Conservation (phyloP, 352 stramenopile species). For the Phytophthora constricta region DNA sequence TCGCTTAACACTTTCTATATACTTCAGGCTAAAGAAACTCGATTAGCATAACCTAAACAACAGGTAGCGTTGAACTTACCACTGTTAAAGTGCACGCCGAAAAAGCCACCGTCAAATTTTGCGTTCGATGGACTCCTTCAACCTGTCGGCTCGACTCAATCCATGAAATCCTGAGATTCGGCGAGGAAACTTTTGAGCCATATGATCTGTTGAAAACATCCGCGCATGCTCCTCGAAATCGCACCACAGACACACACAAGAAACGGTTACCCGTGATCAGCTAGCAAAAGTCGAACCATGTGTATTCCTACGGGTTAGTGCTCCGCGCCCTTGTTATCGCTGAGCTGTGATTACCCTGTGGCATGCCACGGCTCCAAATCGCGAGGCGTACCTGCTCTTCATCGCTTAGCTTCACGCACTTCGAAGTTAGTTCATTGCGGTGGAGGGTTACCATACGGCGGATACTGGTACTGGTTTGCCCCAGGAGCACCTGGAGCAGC, state of each 20-base stretch:
- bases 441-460: slow-evolving; percentile 39
- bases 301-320: slow-evolving; percentile 51
- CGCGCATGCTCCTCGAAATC: slow-evolving; percentile 11
- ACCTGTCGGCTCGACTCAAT: too few relatives aligned
- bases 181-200: too few relatives aligned
- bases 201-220: neutral
- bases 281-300: slow-evolving; percentile 37
- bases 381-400: slow-evolving; percentile 33
- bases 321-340: slow-evolving; percentile 20
- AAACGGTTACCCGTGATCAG: slow-evolving; percentile 33
- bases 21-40: neutral
- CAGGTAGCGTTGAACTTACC: too few relatives aligned
- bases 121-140: too few relatives aligned
- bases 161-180: neutral
- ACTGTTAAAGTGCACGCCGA: too few relatives aligned
- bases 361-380: slow-evolving; percentile 24
- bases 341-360: slow-evolving; percentile 12
- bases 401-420: slow-evolving; percentile 20
- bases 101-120: too few relatives aligned
- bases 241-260: slow-evolving; percentile 24
- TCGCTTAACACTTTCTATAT: neutral
- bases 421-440: slow-evolving; percentile 33
- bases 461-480: slow-evolving; percentile 57
- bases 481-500: slow-evolving; percentile 28
- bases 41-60: neutral